Evolutionary conservation across 495 filamentous ascomycete species (phyloP).

Genomic region (Podospora bellae-mahoneyi): DNA sequence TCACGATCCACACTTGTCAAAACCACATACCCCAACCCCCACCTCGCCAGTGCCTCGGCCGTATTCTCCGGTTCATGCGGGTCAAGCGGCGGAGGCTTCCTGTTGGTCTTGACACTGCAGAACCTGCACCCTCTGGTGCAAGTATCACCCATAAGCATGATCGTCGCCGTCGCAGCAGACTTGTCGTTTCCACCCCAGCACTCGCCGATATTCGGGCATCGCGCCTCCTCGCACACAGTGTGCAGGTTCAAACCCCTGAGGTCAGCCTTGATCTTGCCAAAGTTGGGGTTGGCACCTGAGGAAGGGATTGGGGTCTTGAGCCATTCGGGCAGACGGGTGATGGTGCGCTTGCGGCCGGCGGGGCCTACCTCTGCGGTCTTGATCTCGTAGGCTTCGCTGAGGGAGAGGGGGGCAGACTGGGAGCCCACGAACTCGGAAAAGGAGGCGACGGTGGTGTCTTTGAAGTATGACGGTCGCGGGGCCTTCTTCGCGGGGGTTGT

Average conservation of each 20-base stretch:
- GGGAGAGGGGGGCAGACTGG: slow-evolving; percentile 41
- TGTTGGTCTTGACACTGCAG: slow-evolving; percentile 89
- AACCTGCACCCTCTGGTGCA: slow-evolving; percentile 96
- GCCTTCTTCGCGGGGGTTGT: slow-evolving; percentile 21
- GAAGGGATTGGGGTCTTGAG: slow-evolving; percentile 91
- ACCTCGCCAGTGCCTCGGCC: slow-evolving; percentile 84
- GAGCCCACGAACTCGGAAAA: slow-evolving; percentile 75
- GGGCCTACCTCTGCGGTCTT: slow-evolving; percentile 78
- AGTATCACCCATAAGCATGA: slow-evolving; percentile 99
- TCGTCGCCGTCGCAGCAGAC: slow-evolving; percentile 88
- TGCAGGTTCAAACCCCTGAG: slow-evolving; percentile 84
- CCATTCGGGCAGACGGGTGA: slow-evolving; percentile 90
- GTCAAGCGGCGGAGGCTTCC: slow-evolving; percentile 76
- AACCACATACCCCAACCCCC: slow-evolving; percentile 95
- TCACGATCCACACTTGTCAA: slow-evolving; percentile 91
- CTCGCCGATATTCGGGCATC: slow-evolving; percentile 94
- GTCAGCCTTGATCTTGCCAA: slow-evolving; percentile 90
- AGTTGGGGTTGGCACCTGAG: slow-evolving; percentile 65
- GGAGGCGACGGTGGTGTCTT: slow-evolving; percentile 78
- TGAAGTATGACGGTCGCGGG: slow-evolving; percentile 66
- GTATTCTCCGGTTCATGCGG: slow-evolving; percentile 96
- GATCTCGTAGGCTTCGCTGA: slow-evolving; percentile 61
- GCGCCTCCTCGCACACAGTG: slow-evolving; percentile 96
- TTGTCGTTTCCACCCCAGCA: slow-evolving; percentile 94
- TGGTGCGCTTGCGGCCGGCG: slow-evolving; percentile 75